Conservation (phyloP, 352 stramenopile species). For the Globisporangium paddicum region DNA sequence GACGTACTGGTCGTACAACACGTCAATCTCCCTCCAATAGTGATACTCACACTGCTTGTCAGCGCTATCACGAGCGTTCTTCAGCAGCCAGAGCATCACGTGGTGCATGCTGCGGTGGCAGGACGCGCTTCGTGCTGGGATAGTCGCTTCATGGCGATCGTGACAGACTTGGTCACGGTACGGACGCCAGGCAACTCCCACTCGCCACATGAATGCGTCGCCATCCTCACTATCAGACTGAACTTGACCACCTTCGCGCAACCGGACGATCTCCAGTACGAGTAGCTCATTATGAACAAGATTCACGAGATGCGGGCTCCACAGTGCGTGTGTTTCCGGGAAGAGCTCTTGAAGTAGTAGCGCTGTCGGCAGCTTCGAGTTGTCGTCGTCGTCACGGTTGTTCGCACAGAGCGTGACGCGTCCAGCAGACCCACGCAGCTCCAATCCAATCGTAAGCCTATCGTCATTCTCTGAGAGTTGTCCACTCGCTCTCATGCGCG, state of each 20-base stretch:
- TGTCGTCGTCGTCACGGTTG: slow-evolving; percentile 6
- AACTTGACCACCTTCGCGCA: neutral
- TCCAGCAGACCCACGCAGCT: neutral
- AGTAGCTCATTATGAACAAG: slow-evolving; percentile 27
- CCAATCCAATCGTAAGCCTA: neutral
- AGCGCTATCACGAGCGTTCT: slow-evolving; percentile 12
- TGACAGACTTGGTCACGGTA: slow-evolving; percentile 18
- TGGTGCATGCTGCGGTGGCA: slow-evolving; percentile 27
- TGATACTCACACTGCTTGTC: slow-evolving; percentile 27
- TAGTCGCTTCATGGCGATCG: neutral
- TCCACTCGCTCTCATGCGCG: neutral
- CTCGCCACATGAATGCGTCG: slow-evolving; percentile 17
- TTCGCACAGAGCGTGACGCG: neutral
- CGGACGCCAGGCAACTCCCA: slow-evolving; percentile 31
- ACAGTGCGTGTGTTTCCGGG: slow-evolving; percentile 10
- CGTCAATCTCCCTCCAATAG: slow-evolving; percentile 53
- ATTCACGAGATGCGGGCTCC: slow-evolving; percentile 12
- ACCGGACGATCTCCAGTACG: slow-evolving; percentile 28
- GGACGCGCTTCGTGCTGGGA: slow-evolving; percentile 8
- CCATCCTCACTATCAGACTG: neutral
- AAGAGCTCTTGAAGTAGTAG: slow-evolving; percentile 25
- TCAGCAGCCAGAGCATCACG: slow-evolving; percentile 60
- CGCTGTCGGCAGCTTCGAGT: neutral
- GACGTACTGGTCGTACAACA: slow-evolving; percentile 33
- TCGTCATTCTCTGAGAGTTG: too few species aligned